phyloP scores from a whole-genome alignment of 345 rosid genomes.

The Microcos paniculata region DNA sequence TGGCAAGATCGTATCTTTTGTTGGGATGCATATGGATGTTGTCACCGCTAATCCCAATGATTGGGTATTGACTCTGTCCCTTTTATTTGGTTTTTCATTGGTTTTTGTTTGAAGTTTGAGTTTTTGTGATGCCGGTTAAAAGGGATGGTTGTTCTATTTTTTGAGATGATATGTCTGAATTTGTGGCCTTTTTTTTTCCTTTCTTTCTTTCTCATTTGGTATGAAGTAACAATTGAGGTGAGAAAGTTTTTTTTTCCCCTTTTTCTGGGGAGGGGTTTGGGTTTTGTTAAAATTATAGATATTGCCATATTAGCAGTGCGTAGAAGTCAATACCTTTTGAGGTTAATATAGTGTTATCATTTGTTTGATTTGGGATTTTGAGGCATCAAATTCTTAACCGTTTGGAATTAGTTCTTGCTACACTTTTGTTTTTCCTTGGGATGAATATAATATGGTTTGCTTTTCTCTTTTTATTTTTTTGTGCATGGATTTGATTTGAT shows the following conservation, averaged over 20 bases:
- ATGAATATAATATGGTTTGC: not conserved
- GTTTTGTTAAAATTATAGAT: not conserved
- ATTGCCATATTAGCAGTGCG: not conserved
- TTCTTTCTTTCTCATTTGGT: not conserved
- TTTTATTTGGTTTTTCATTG: conserved; percentile 9
- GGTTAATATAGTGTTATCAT: not conserved
- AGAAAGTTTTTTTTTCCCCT: not conserved
- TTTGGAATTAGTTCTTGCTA: not conserved
- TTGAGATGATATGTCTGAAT: not conserved
- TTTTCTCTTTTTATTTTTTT: not conserved
- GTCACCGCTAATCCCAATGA: conserved; percentile 94
- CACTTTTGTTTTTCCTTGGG: not conserved
- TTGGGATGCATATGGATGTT: conserved; percentile 99
- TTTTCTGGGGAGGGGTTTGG: not conserved
- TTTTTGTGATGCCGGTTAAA: not conserved
- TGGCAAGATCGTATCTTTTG: conserved; percentile 88
- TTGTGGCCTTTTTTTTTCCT: too few relatives aligned
- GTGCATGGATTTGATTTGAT: not conserved
- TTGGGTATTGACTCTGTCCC: conserved; percentile 55
- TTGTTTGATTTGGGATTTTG: not conserved
- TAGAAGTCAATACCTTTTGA: not conserved
- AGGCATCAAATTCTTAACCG: too few relatives aligned
- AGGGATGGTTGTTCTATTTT: not conserved
- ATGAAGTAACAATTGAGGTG: not conserved
- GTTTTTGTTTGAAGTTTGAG: conserved; percentile 7